Base-by-base conservation (phyloP, 371 early-diverging fungal genomes). In the Coemansia sp. region DNA sequence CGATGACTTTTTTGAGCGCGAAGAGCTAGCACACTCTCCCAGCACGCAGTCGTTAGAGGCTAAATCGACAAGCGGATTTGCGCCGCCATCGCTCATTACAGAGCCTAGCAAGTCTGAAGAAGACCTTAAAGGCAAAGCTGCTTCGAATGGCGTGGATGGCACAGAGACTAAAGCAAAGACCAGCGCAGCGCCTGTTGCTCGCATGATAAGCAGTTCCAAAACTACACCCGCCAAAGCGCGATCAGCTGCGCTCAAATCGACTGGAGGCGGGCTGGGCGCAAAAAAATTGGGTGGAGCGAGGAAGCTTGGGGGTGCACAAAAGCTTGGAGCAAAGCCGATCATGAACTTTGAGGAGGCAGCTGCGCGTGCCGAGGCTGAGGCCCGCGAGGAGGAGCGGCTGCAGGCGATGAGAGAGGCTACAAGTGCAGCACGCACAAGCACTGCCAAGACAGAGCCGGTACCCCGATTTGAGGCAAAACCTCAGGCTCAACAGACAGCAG, bases 311-410 rank as follows among this genome's bases (percentile, higher is more conserved):
- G 81, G 81, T 4, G 81, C 88, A n/a, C 88, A 89, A 70, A 90
- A 89, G 63, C 81, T 94, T 13, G 95, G 94, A 9, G 89, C 90
- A 29, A 91, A 91, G 74, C 85, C 87, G 28, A 90, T 90, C 32
- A 84, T 88, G 69, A 92, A 91, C 78, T 97, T 96, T 84, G 98
- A 94, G 56, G 94, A 91, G 70, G 94, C 93, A 2, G 95, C 94
- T 67, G 91, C 94, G 12, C 85, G 86, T 29, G 98, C 97, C 3
- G 92, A 92, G 70, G 89, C 87, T 63, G 95, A 92, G 72, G 90
- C 88, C 23, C 92, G 90, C 49, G 81, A 76, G 12, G 77, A 75
- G 39, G 82, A 82, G 67, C 69, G 71, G 17, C 59, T 62, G 23
- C 69, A 78, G 57, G 71, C 70, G 4, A 69, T 66, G 61, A 66